Evolutionary conservation across 1,139 yeast species (phyloP), one percentile per base, ranked within the genome.

Genomic region (Sugiyamaella sp.): DNA sequence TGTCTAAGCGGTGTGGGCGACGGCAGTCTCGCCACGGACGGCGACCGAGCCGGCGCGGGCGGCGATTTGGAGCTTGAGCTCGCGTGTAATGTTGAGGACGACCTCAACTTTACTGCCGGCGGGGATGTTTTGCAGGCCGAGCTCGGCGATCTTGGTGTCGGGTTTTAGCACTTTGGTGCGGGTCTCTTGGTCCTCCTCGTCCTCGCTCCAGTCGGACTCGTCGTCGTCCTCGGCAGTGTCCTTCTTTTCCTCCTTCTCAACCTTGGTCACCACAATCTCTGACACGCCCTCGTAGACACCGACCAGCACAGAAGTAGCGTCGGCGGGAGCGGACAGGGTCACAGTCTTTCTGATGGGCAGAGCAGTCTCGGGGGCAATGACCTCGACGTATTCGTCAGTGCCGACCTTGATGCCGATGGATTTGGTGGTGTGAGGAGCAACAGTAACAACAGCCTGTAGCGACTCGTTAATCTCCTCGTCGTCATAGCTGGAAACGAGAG

Each of bases 391-490:
- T 58, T 79, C 79, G 22, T 44, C 24, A 9, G 43, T 44, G n/a
- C 43, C 45, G 63, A 84, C 85, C 71, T 85, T 81, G 63, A 91
- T 75, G 72, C 99, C 99, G 69, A 93, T 85, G 52, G 97, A 85
- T 70, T 86, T 84, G 61, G 81, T 70, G 61, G 90, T 75, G 71
- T 95, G 98, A 69, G 90, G 95, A 57, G 97, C 90, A 77, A 88
- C 88, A 62, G 90, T 80, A 58, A 91, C 89, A 57, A 88, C 81
- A 46, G 97, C 95, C 72, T 88, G 87, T 64, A 86, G 78, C 57
- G 96, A 86, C 73, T 90, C 96, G 53, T 79, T 77, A 65, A 93
- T 80, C 74, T 91, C 98, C 52, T 87, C 95, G 57, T 80, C 89
- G 67, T 91, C 98, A 65, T 86, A 89, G 52, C 83, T 77, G 66